A percentile compares a stretch with the other conserved stretches of the same genome.
Evolutionary conservation across 139 green algal species (phyloP).

Genomic region (Chlorella ohadii): DNA sequence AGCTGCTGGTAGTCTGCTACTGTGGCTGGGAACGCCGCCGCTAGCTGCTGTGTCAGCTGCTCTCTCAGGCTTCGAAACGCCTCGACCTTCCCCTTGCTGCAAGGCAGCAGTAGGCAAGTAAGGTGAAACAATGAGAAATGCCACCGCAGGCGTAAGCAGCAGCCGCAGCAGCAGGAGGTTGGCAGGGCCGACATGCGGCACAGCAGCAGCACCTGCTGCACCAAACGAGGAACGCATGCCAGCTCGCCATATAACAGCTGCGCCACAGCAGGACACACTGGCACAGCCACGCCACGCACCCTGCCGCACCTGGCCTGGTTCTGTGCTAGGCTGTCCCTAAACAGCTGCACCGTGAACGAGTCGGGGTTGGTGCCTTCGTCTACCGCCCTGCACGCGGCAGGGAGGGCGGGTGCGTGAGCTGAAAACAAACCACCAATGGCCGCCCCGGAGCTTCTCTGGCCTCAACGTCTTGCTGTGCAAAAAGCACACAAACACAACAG

Average conservation of each 20-base stretch:
- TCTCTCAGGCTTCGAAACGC: slow-evolving; percentile 1
- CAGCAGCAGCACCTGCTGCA: not conserved
- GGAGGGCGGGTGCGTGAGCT: not conserved
- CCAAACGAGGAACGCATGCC: too few species aligned
- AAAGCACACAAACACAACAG: too few species aligned
- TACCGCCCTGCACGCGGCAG: not conserved
- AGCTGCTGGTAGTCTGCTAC: slow-evolving; percentile 14
- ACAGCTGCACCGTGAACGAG: slow-evolving; percentile 28
- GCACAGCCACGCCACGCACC: too few species aligned
- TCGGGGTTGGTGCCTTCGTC: slow-evolving; percentile 32
- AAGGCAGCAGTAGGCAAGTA: not conserved
- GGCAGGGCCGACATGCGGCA: too few species aligned
- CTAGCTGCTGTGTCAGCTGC: not conserved
- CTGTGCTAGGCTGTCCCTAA: slow-evolving; percentile 4
- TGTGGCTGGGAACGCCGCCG: not conserved
- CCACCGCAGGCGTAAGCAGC: not conserved
- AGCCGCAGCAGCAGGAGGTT: not conserved
- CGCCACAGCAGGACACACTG: not conserved
- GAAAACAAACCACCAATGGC: too few species aligned
- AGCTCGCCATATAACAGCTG: too few species aligned
- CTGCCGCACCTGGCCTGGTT: slow-evolving; percentile 15
- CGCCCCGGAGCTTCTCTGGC: too few species aligned
- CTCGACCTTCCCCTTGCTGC: slow-evolving; percentile 35
- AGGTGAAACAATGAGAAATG: not conserved
- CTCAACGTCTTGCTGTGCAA: too few species aligned